Percentiles rank a stretch among this genome's conserved stretches.
phyloP scores from a whole-genome alignment of 495 filamentous ascomycete species.

The Aspergillus kassunensis region DNA sequence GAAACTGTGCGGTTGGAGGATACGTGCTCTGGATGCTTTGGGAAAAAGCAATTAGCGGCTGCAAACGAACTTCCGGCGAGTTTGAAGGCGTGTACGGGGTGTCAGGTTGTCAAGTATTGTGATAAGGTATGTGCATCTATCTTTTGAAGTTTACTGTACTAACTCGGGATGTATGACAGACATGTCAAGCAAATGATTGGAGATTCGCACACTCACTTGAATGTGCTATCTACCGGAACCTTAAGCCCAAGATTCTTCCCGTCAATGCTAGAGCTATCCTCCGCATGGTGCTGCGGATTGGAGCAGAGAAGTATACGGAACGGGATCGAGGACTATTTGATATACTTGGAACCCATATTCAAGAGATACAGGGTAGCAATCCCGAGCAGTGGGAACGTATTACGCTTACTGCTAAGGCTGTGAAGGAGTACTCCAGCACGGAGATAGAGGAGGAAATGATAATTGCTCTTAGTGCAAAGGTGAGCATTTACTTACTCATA shows the following conservation, averaged over 20 bases:
- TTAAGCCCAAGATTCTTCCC: slow-evolving; percentile 49
- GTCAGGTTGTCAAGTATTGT: slow-evolving; percentile 62
- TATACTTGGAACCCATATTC: slow-evolving; percentile 45
- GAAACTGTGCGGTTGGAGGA: slow-evolving; percentile 38
- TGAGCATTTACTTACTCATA: slow-evolving; percentile 17
- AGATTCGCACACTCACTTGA: slow-evolving; percentile 55
- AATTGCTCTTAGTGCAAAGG: slow-evolving; percentile 39
- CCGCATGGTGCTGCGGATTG: slow-evolving; percentile 45
- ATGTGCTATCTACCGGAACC: slow-evolving; percentile 49
- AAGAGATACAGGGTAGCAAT: slow-evolving; percentile 35
- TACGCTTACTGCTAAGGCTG: slow-evolving; percentile 48
- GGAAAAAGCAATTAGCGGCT: slow-evolving; percentile 26
- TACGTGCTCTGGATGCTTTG: slow-evolving; percentile 44
- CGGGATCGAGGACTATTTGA: slow-evolving; percentile 40
- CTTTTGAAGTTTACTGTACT: slow-evolving; percentile 1
- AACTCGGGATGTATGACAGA: slow-evolving; percentile 31
- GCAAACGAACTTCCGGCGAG: slow-evolving; percentile 15
- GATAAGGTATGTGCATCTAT: slow-evolving; percentile 49
- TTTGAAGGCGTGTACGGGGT: slow-evolving; percentile 57
- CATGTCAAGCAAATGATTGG: slow-evolving; percentile 61
- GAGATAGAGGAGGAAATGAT: slow-evolving; percentile 38
- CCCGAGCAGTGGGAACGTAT: slow-evolving; percentile 45
- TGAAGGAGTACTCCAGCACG: slow-evolving; percentile 47
- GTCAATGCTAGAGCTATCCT: slow-evolving; percentile 54
- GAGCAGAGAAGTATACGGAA: slow-evolving; percentile 28